Evolutionary conservation across 495 filamentous ascomycete species (phyloP).

Genomic region (Xylaria cubensis): DNA sequence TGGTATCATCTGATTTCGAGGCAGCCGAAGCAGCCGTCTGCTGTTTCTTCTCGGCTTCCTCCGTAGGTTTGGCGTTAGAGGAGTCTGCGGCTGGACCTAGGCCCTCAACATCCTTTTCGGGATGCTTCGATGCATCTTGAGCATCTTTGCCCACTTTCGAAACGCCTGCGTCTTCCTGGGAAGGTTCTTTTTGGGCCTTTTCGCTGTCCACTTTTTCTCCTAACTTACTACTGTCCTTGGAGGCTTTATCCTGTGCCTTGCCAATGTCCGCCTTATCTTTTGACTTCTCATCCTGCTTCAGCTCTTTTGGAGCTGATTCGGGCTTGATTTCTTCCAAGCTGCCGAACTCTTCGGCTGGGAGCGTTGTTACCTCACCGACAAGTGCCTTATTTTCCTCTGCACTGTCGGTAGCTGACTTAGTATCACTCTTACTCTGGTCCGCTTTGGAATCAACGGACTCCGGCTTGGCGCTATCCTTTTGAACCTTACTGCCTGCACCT

Average conservation of each 20-base stretch:
- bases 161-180: background rate
- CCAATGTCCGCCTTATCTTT: background rate
- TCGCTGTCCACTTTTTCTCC: background rate
- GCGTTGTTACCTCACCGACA: background rate
- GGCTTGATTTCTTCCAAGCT: background rate
- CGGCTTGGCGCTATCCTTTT: background rate
- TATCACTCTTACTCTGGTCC: background rate
- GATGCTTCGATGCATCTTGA: background rate
- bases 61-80: background rate
- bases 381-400: background rate
- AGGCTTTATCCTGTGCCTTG: background rate
- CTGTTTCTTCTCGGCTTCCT: background rate
- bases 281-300: background rate
- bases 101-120: background rate
- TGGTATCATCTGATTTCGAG: background rate
- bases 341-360: background rate
- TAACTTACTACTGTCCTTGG: background rate
- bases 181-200: background rate
- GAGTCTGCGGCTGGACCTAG: background rate
- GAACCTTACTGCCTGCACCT: background rate
- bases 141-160: background rate
- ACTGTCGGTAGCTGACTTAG: background rate
- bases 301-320: background rate
- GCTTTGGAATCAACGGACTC: background rate
- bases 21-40: background rate